phyloP scores from a whole-genome alignment of 768 basidiomycete species.

The Boletus subparvulus region DNA sequence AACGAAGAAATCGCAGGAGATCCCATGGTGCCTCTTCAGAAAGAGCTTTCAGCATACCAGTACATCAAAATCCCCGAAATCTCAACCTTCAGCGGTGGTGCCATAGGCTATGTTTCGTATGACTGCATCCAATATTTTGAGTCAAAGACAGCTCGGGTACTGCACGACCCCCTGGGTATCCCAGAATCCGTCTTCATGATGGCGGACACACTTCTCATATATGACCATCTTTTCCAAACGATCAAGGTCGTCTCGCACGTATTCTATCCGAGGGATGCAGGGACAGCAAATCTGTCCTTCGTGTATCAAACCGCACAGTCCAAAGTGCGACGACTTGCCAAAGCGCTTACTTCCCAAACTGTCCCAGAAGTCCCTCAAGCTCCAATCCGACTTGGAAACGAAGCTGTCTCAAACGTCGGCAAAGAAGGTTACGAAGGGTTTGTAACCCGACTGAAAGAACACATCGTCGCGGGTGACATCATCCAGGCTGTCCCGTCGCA shows the following conservation, averaged over 20 bases:
- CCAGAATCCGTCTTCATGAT: conserved; percentile 98
- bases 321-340: conserved; percentile 81
- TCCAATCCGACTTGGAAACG: conserved; percentile 59
- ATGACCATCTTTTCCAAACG: conserved; percentile 94
- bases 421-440: conserved; percentile 88
- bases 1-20: conserved; percentile 82
- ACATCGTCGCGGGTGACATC: conserved; percentile 94
- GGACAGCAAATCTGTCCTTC: conserved; percentile 67
- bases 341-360: conserved; percentile 49
- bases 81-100: conserved; percentile 94
- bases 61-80: conserved; percentile 91
- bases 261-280: conserved; percentile 73
- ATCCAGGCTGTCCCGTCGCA: conserved; percentile 99
- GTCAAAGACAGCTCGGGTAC: conserved; percentile 78
- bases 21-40: conserved; percentile 80
- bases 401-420: conserved; percentile 87
- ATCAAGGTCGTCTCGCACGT: conserved; percentile 97
- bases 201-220: conserved; percentile 91
- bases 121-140: conserved; percentile 98
- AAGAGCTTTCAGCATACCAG: conserved; percentile 80
- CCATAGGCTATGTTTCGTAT: conserved; percentile 95
- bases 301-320: conserved; percentile 87
- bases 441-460: conserved; percentile 89
- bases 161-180: conserved; percentile 79
- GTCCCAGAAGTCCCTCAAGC: conserved; percentile 70